Percentiles rank a stretch among this genome's conserved stretches.
Conservation (phyloP, 2,329 filamentous ascomycete species). For the Trichoderma gracile region DNA sequence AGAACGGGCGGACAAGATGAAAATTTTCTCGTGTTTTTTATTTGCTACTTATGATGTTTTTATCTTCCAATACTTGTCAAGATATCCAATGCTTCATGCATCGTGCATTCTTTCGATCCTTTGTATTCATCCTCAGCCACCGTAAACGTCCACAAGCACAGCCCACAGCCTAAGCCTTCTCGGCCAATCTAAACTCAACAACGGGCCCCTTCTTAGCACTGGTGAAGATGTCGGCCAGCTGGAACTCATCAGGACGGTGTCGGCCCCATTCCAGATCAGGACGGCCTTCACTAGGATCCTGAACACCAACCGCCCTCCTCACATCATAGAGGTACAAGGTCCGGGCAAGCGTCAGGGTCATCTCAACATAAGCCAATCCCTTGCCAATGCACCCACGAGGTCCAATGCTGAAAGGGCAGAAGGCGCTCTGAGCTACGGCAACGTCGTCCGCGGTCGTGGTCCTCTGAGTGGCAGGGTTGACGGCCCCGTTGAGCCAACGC, state of each 20-base stretch:
- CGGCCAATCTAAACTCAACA: conserved; percentile 57
- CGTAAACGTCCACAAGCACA: neutral
- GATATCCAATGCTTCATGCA: neutral
- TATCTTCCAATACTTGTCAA: too few species aligned
- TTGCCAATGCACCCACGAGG: conserved; percentile 73
- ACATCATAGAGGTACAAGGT: conserved; percentile 64
- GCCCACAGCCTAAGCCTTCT: conserved; percentile 26
- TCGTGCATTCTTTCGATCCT: too few species aligned
- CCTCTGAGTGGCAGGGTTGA: conserved; percentile 40
- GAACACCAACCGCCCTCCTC: conserved; percentile 50
- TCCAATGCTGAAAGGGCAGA: conserved; percentile 72
- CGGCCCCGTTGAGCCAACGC: conserved; percentile 60
- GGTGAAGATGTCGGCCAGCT: conserved; percentile 71
- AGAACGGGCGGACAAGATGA: too few species aligned
- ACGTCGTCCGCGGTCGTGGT: conserved; percentile 53
- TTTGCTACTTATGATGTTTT: neutral
- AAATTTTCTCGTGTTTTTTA: conserved; percentile 8
- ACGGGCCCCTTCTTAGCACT: conserved; percentile 71
- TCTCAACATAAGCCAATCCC: conserved; percentile 66
- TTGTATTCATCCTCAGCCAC: neutral
- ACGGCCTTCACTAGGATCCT: conserved; percentile 55
- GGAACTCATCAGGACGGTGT: conserved; percentile 61
- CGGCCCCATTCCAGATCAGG: conserved; percentile 54
- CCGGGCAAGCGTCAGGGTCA: conserved; percentile 63
- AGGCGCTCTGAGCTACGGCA: conserved; percentile 63